Conservation (phyloP, 2,329 filamentous ascomycete genomes). For the Ceratocystiopsis minuta region DNA sequence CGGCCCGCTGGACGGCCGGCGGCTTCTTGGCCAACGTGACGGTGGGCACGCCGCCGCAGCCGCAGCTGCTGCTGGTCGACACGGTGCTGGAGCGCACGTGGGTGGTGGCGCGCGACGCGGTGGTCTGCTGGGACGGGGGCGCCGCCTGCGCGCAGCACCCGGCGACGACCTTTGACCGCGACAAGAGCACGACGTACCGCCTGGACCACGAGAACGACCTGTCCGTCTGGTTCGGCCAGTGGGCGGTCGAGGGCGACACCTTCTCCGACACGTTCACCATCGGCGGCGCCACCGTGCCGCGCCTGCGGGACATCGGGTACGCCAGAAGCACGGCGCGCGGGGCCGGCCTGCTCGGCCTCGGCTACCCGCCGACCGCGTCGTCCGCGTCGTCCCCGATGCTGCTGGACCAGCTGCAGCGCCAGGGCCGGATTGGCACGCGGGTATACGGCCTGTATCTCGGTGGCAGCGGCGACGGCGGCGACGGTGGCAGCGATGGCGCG, state of each 20-base stretch:
- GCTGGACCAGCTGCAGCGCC: conserved; percentile 42
- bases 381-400: too few relatives aligned
- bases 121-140: too few relatives aligned
- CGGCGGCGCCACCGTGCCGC: conserved; percentile 27
- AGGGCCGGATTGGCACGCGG: conserved; percentile 42
- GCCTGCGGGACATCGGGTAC: conserved; percentile 38
- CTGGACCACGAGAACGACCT: conserved; percentile 27
- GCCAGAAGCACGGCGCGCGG: conserved; percentile 29
- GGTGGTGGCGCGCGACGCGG: conserved; percentile 24
- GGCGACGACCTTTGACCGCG: too few relatives aligned
- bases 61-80: conserved; percentile 36
- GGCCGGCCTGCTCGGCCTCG: conserved; percentile 41
- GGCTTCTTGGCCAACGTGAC: conserved; percentile 37
- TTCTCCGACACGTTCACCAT: conserved; percentile 37
- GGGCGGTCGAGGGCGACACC: conserved; percentile 34
- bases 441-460: conserved; percentile 54
- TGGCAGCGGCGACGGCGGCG: too few relatives aligned
- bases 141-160: too few relatives aligned
- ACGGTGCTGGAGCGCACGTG: conserved; percentile 47
- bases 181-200: conserved; percentile 30
- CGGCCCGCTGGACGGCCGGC: too few relatives aligned
- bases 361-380: conserved; percentile 30
- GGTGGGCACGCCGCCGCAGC: conserved; percentile 41
- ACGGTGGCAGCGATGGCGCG: conserved; percentile 39
- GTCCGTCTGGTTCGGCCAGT: conserved; percentile 43